Percentiles rank a stretch among this genome's conserved stretches.
These are phyloP conservation scores for Bassia scoparia DNA, from an alignment of 148 eudicot genomes.

Conservation along the genomic window DNA sequence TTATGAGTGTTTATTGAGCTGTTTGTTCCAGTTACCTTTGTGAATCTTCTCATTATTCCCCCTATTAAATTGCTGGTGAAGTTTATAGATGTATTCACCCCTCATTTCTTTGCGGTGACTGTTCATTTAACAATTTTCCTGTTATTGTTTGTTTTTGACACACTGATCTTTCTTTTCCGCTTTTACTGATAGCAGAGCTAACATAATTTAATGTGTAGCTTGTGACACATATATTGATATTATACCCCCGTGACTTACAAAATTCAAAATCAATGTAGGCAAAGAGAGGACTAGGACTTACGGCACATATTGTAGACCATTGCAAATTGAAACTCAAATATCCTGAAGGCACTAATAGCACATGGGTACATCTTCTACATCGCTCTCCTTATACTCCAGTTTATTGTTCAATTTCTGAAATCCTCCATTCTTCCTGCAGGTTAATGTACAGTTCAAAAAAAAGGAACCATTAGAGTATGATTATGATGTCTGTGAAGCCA, in stretches of 20 bases:
- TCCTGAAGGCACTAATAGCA: conserved; percentile 89
- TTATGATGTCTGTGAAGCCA: conserved; percentile 82
- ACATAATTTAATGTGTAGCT: not conserved
- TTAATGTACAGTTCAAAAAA: conserved; percentile 72
- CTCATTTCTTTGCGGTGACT: not conserved
- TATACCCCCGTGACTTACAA: conserved; percentile 7
- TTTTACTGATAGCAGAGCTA: not conserved
- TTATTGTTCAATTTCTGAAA: not conserved
- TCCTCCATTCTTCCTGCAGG: conserved; percentile 40
- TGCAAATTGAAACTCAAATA: conserved; percentile 86
- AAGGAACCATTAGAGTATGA: conserved; percentile 86
- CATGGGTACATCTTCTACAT: conserved; percentile 56
- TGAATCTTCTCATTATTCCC: not conserved
- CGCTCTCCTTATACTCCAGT: not conserved
- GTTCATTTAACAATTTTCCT: not conserved
- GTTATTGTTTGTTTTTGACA: not conserved
- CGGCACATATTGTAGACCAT: conserved; percentile 81
- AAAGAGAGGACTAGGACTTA: conserved; percentile 91
- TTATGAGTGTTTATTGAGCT: not conserved
- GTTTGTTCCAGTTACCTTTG: not conserved
- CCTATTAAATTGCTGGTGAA: not conserved
- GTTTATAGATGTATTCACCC: not conserved
- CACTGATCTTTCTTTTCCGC: not conserved
- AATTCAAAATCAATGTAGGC: conserved; percentile 46
- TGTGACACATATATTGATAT: not conserved